Conservation (phyloP, 1,284 basidiomycete species). For the Apiotrichum mycotoxinovorans region DNA sequence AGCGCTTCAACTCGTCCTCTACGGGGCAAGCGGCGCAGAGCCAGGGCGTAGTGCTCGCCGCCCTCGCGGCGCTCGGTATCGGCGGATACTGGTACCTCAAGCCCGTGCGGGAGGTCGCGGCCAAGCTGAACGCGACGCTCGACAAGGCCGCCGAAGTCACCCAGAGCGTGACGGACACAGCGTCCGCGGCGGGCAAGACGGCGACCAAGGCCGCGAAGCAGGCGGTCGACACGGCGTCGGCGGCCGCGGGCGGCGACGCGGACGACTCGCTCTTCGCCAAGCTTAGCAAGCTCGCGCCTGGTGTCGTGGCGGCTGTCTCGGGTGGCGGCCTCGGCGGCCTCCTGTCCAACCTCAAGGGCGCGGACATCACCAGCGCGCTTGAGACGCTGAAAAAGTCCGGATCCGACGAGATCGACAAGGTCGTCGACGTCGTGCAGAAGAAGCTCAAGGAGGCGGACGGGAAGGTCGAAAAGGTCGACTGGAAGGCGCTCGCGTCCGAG, state of each 20-base stretch:
- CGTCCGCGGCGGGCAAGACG: constrained; percentile 1
- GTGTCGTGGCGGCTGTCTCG: constrained; percentile 24
- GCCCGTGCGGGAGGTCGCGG: constrained; percentile 44
- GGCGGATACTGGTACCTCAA: constrained; percentile 45
- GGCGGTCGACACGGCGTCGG: neutral
- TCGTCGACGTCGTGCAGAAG: constrained; percentile 42
- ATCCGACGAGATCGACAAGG: constrained; percentile 42
- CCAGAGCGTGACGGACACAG: constrained; percentile 1
- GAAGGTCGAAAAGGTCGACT: constrained; percentile 43
- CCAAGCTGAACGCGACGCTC: constrained; percentile 5
- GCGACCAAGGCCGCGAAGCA: constrained; percentile 4
- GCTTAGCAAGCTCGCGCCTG: constrained; percentile 29
- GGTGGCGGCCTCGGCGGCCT: constrained; percentile 30
- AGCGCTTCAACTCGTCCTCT: neutral
- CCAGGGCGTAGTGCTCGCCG: constrained; percentile 31
- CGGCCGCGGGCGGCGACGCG: constrained; percentile 6
- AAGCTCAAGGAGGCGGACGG: constrained; percentile 43
- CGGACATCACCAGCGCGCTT: constrained; percentile 39
- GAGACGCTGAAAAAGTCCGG: constrained; percentile 45
- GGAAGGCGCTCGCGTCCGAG: constrained; percentile 39
- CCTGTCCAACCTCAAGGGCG: constrained; percentile 39
- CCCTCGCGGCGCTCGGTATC: constrained; percentile 33
- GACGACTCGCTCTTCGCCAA: neutral
- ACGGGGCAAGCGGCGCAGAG: neutral
- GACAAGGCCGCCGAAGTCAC: constrained; percentile 3